Evolutionary conservation across 2,329 filamentous ascomycete species (phyloP).

Genomic region (Colletotrichum sp.): DNA sequence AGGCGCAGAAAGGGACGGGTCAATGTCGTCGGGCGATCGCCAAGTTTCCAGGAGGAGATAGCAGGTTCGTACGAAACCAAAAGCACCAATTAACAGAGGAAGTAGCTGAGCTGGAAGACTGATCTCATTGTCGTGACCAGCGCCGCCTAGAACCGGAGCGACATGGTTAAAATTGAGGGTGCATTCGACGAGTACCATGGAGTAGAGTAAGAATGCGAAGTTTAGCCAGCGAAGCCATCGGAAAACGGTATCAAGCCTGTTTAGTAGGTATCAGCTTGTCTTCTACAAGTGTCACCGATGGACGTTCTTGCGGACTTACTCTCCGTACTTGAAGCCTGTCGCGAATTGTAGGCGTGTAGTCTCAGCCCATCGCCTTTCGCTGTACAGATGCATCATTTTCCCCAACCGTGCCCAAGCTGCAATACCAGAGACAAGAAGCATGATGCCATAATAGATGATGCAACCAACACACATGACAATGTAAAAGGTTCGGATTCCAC

Average conservation of each 20-base stretch:
- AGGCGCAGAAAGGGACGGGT: background rate
- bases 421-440: slow-evolving; percentile 24
- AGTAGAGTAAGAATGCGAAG: slow-evolving; percentile 30
- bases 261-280: no score
- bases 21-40: slow-evolving; percentile 7
- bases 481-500: slow-evolving; percentile 27
- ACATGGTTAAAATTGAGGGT: slow-evolving; percentile 32
- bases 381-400: background rate
- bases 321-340: slow-evolving; percentile 24
- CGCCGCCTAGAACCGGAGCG: slow-evolving; percentile 24
- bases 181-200: slow-evolving; percentile 26
- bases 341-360: slow-evolving; percentile 20
- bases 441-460: slow-evolving; percentile 25
- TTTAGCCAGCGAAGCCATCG: slow-evolving; percentile 27
- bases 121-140: slow-evolving; percentile 15
- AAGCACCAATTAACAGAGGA: slow-evolving; percentile 25
- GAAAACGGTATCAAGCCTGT: background rate
- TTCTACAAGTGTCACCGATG: no score
- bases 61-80: slow-evolving; percentile 24
- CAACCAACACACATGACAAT: slow-evolving; percentile 24
- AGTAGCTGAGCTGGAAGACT: slow-evolving; percentile 26
- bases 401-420: slow-evolving; percentile 20
- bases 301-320: slow-evolving; percentile 14
- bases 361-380: background rate
- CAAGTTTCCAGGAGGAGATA: slow-evolving; percentile 22